Evolutionary conservation across 116 monocot species (phyloP), one percentile per base, ranked within the genome.

Genomic region (Zostera marina): DNA sequence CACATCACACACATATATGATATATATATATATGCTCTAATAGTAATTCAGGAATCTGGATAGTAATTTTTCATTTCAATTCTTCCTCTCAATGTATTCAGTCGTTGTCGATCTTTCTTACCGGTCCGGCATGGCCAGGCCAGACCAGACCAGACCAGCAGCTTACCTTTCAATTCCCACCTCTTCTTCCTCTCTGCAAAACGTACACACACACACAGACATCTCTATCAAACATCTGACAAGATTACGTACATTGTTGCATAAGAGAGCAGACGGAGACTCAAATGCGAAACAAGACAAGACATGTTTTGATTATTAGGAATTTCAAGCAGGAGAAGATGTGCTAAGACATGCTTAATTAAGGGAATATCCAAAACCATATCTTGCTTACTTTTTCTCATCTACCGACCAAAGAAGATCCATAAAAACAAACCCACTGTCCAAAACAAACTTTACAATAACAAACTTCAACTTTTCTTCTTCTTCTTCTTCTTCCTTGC

Each of bases 171-270:
- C n/a, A n/a, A n/a, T 41, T 17, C 44, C 38, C 17, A 12, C 42
- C 39, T 7, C 10, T 19, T 65, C 54, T 39, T 17, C 32, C 49
- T 51, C 15, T 20, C 49, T 51, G 49, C 49, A 51, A 19, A 51
- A 15, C 47, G 61, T 61, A 63, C 63, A 52, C 64, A 14, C 65
- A 15, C 47, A 47, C 47, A 63, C 63, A 52, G 54, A 14, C 65
- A 25, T 65, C 54, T 44, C 53, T 16, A 65, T 55, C 65, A 44
- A 14, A 42, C 41, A 11, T 65, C 65, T 65, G 65, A 54, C 65
- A 65, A 22, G 42, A 54, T 65, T 54, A 54, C 65, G 54, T 63
- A 42, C 65, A 54, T 51, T 51, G 49, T 24, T 11, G 44, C 44
- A 53, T 12, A 65, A 54, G 42, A 65, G 44, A 42, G 24, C 43